Percentiles rank a stretch among this genome's conserved stretches.
Conservation (phyloP, 345 rosid genomes). For the Lagerstroemia speciosa region DNA sequence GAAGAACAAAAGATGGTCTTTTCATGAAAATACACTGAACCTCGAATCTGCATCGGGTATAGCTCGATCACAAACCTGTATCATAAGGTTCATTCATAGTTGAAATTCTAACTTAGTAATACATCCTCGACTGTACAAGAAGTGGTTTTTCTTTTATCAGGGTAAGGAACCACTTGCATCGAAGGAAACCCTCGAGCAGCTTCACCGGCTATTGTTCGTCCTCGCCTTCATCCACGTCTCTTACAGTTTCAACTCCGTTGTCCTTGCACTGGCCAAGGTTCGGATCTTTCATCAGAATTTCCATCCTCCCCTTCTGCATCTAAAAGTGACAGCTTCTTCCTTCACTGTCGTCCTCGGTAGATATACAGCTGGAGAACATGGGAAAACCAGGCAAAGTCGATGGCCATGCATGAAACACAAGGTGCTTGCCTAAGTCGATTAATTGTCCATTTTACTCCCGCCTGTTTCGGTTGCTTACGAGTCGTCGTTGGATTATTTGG, state of each 20-base stretch:
- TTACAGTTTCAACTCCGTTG: slow-evolving; percentile 48
- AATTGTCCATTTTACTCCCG: background rate
- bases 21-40: too few relatives aligned
- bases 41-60: too few relatives aligned
- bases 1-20: too few relatives aligned
- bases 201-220: slow-evolving; percentile 51
- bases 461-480: background rate
- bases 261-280: slow-evolving; percentile 58
- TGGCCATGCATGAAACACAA: slow-evolving; percentile 22
- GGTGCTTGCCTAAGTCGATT: too few relatives aligned
- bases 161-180: slow-evolving; percentile 53
- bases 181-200: slow-evolving; percentile 53
- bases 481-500: background rate
- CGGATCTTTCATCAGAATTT: background rate
- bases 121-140: too few relatives aligned
- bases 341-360: slow-evolving; percentile 18
- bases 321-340: too few relatives aligned
- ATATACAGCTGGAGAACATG: slow-evolving; percentile 60
- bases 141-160: slow-evolving; percentile 11
- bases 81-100: too few relatives aligned
- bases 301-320: background rate
- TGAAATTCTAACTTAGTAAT: too few relatives aligned
- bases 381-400: slow-evolving; percentile 47
- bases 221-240: slow-evolving; percentile 48
- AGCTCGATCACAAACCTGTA: too few relatives aligned